These are phyloP conservation scores for Hypoxylon sp. DNA, from an alignment of 2,329 filamentous ascomycete species.

Conservation along the genomic window DNA sequence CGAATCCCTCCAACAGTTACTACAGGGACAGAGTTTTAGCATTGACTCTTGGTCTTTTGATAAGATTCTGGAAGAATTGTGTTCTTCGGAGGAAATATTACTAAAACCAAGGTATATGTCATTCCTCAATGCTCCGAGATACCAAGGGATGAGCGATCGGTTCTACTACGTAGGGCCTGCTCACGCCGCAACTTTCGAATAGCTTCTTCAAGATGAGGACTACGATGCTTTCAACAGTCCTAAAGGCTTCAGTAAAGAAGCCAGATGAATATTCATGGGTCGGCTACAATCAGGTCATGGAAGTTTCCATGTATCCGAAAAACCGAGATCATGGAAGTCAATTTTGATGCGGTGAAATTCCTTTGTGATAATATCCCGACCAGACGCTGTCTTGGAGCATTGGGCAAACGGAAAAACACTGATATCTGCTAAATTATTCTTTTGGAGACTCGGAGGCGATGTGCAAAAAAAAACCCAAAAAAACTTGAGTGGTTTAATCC, in stretches of 20 bases:
- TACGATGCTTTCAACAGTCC: not conserved
- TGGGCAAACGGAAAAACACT: conserved; percentile 28
- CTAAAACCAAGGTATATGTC: conserved; percentile 3
- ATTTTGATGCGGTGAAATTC: conserved; percentile 43
- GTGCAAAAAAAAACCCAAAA: conserved; percentile 38
- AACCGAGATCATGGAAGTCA: conserved; percentile 42
- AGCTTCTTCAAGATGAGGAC: conserved; percentile 15
- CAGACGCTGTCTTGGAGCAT: conserved; percentile 5
- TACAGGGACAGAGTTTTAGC: not conserved
- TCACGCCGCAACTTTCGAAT: conserved; percentile 22
- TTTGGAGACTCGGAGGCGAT: conserved; percentile 36
- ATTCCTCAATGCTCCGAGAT: conserved; percentile 3
- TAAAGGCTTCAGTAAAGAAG: conserved; percentile 3
- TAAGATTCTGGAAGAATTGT: conserved; percentile 3
- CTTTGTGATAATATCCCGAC: conserved; percentile 24
- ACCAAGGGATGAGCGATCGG: conserved; percentile 20
- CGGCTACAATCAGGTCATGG: conserved; percentile 28
- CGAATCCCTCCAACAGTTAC: conserved; percentile 10
- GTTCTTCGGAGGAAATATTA: conserved; percentile 4
- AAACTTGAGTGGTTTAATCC: conserved; percentile 31
- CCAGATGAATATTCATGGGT: conserved; percentile 8
- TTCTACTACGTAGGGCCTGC: conserved; percentile 21
- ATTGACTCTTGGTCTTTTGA: conserved; percentile 2
- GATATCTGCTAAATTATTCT: conserved; percentile 35
- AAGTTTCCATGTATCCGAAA: conserved; percentile 39